Evolutionary conservation across 2,329 filamentous ascomycete species (phyloP), one percentile per base, ranked within the genome.

Genomic region (Xylariaceae sp.): DNA sequence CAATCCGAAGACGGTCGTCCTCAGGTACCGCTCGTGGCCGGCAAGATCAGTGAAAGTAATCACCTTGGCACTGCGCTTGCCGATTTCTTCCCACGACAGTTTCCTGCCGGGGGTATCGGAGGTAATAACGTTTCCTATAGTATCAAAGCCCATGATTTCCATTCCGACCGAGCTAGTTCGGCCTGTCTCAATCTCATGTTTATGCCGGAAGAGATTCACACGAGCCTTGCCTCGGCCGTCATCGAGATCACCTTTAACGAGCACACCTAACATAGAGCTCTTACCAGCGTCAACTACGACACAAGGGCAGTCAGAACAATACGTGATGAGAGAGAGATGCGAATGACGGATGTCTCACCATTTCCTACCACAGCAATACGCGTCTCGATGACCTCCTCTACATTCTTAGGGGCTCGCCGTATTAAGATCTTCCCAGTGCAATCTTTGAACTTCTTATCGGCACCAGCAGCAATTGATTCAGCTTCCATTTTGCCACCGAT

Each of bases 71-170:
- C 90, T 95, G 62, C 91, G 87, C 72, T 88, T 90, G 51, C 94
- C 94, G 67, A 99, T 96, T 70, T 99, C 94, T 70, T 96, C 92
- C 94, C 94, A 99, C 3, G 91, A 92, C 35, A 97, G 76, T 62
- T 83, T 83, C 42, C 94, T 83, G 1, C 91, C 92, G 2, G 91
- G 88, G 0, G 86, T 87, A 55, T 87, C 87, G 40, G 89, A 92
- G 12, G 85, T 83, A 12, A 97, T 81, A 31, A 96, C 87, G 30
- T 91, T 83, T 31, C 94, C 92, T 53, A 81, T 80, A 49, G 87
- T 90, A 71, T 97, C 91, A 64, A 96, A 99, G 1, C 94, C 94
- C 87, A 97, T 91, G 58, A 97, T 97, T 71, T 99, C 94, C 91
- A 97, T 95, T 42, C 94, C 92, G 0, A 99, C 94, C 0, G 91